Conservation (phyloP, 2,329 filamentous ascomycete species). For the Aspergillus tanneri region DNA sequence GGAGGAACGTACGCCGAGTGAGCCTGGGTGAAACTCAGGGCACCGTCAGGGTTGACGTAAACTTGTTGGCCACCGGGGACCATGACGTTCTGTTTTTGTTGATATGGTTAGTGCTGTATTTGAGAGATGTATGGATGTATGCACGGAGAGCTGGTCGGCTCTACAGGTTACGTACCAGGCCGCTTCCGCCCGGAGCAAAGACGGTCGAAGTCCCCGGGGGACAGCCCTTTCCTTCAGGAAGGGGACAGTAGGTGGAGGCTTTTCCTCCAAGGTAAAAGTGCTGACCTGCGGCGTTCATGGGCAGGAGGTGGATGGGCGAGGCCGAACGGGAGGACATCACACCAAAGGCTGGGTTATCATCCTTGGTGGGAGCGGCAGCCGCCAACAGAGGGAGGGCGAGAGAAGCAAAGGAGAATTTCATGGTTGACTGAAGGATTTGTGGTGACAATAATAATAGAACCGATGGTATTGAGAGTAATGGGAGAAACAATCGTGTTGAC, state of each 20-base stretch:
- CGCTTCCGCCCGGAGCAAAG: constrained; percentile 41
- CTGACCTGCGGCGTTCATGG: constrained; percentile 49
- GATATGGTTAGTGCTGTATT: constrained; percentile 2
- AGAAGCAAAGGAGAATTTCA: constrained; percentile 27
- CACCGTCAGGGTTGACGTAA: constrained; percentile 57
- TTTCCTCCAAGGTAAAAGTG: constrained; percentile 53
- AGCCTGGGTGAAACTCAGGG: constrained; percentile 57
- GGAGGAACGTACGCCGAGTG: constrained; percentile 55
- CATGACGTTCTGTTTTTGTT: constrained; percentile 45
- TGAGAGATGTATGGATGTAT: too few species aligned
- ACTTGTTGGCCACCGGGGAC: constrained; percentile 65
- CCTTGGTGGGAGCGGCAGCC: constrained; percentile 23
- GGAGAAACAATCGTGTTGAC: too few species aligned
- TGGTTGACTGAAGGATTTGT: constrained; percentile 15
- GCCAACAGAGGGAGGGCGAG: constrained; percentile 30
- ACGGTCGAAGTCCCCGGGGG: constrained; percentile 51
- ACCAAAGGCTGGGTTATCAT: constrained; percentile 33
- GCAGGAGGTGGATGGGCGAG: constrained; percentile 51
- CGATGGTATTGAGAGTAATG: not conserved
- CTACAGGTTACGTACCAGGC: constrained; percentile 32
- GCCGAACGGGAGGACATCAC: constrained; percentile 48
- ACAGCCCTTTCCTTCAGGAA: constrained; percentile 33
- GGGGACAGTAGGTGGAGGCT: constrained; percentile 53
- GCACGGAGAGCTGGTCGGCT: not conserved
- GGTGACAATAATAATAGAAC: not conserved